Percentiles rank a stretch among this genome's conserved stretches.
These are phyloP conservation scores for Globisporangium barbulae DNA, from an alignment of 352 stramenopile genomes.

Conservation along the genomic window DNA sequence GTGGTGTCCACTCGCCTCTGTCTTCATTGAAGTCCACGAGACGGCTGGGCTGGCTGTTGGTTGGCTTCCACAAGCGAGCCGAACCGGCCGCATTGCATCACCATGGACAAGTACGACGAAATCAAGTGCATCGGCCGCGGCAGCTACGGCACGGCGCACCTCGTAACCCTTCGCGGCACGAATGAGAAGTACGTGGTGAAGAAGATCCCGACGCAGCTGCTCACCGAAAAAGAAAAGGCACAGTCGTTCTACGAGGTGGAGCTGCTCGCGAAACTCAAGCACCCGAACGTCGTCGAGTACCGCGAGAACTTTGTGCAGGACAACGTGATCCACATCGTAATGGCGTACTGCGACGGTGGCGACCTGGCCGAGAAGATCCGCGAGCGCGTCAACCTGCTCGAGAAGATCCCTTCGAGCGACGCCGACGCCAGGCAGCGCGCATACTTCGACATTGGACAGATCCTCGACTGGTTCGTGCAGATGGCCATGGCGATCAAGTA, in stretches of 20 bases:
- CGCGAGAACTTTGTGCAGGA: constrained; percentile 86
- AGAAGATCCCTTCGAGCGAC: constrained; percentile 16
- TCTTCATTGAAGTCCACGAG: background rate
- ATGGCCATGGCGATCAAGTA: constrained; percentile 94
- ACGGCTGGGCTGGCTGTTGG: background rate
- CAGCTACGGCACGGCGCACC: constrained; percentile 71
- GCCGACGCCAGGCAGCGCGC: constrained; percentile 18
- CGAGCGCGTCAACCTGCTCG: constrained; percentile 33
- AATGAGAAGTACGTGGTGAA: constrained; percentile 70
- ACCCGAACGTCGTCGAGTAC: constrained; percentile 95
- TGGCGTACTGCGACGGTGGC: constrained; percentile 94
- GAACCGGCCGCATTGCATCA: background rate
- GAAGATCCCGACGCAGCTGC: constrained; percentile 85
- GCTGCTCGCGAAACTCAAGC: constrained; percentile 87
- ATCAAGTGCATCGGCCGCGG: constrained; percentile 71
- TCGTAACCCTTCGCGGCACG: constrained; percentile 45
- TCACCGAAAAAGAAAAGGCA: constrained; percentile 72
- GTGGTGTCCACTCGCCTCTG: background rate
- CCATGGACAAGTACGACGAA: constrained; percentile 78
- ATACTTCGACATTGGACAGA: constrained; percentile 59
- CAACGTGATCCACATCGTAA: constrained; percentile 91
- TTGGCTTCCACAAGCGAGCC: background rate
- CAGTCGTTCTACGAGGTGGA: constrained; percentile 86
- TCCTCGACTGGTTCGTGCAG: constrained; percentile 91
- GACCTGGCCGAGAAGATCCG: constrained; percentile 73